Percentiles rank a stretch among this genome's conserved stretches.
Evolutionary conservation across 805 yeast species (phyloP).

Genomic region (Hemisphaericaspora nanyangensis): DNA sequence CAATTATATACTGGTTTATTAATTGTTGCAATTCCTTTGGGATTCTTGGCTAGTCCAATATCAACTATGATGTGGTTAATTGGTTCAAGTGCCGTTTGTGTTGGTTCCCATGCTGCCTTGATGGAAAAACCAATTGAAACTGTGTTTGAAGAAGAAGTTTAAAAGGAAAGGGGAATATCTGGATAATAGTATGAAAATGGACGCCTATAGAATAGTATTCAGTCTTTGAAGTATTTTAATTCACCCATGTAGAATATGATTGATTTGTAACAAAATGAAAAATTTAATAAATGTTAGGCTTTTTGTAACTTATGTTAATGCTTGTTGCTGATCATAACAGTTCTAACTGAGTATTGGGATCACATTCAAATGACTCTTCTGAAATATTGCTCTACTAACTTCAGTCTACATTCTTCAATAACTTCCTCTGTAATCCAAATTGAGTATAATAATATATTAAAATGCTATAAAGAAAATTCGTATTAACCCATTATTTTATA

Average conservation of each 20-base stretch:
- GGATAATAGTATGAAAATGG: too few relatives aligned
- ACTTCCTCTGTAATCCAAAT: too few relatives aligned
- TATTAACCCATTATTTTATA: slow-evolving; percentile 4
- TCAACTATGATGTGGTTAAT: slow-evolving; percentile 88
- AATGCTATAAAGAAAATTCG: slow-evolving; percentile 5
- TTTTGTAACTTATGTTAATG: too few relatives aligned
- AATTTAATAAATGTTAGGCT: too few relatives aligned
- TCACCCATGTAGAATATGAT: too few relatives aligned
- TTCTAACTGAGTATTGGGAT: too few relatives aligned
- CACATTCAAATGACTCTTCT: too few relatives aligned
- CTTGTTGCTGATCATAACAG: too few relatives aligned
- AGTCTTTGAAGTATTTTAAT: too few relatives aligned
- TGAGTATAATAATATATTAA: slow-evolving; percentile 2
- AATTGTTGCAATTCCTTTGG: slow-evolving; percentile 73
- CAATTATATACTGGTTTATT: slow-evolving; percentile 82
- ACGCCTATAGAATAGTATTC: not conserved
- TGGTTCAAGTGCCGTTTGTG: slow-evolving; percentile 76
- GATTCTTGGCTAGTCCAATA: slow-evolving; percentile 84
- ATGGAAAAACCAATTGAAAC: slow-evolving; percentile 96
- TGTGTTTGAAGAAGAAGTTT: slow-evolving; percentile 80
- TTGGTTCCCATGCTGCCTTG: slow-evolving; percentile 82
- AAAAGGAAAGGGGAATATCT: slow-evolving; percentile 3
- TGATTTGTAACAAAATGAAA: too few relatives aligned
- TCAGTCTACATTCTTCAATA: too few relatives aligned
- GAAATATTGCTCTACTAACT: too few relatives aligned